phyloP scores from a whole-genome alignment of 2,329 filamentous ascomycete species.

The Neurospora sp. region DNA sequence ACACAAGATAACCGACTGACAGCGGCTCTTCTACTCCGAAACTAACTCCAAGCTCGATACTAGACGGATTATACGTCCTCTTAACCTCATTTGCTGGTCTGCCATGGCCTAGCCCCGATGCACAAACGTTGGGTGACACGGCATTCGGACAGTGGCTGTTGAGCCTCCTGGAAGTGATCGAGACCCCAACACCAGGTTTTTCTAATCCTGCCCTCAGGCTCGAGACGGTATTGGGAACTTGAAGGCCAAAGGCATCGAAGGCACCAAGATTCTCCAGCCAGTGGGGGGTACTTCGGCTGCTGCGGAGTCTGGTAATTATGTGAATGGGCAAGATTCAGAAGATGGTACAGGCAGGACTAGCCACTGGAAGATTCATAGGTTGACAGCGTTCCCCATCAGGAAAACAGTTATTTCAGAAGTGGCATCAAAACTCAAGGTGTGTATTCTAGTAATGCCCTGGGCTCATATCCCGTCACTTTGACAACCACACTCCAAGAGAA shows the following conservation, averaged over 20 bases:
- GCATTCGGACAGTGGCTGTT: neutral
- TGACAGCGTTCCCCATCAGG: conserved; percentile 55
- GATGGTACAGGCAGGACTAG: conserved; percentile 32
- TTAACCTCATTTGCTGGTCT: neutral
- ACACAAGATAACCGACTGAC: neutral
- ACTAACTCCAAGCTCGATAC: neutral
- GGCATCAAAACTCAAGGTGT: conserved; percentile 42
- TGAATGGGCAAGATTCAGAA: conserved; percentile 7
- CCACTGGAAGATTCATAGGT: conserved; percentile 70
- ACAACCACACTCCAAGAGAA: conserved; percentile 42
- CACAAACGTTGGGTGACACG: neutral
- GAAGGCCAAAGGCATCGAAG: conserved; percentile 63
- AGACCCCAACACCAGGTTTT: conserved; percentile 33
- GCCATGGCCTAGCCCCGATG: neutral
- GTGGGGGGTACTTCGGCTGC: conserved; percentile 58
- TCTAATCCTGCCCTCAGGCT: conserved; percentile 43
- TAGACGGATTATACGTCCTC: neutral
- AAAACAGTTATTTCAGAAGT: conserved; percentile 37
- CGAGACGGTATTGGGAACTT: conserved; percentile 64
- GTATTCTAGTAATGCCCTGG: conserved; percentile 70
- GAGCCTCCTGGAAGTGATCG: conserved; percentile 21
- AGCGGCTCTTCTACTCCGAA: neutral
- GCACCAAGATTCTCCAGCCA: conserved; percentile 87
- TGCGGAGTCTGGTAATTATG: neutral
- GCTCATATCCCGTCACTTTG: conserved; percentile 61